Conservation (phyloP, 768 basidiomycete species). For the Favolaschia claudopus region DNA sequence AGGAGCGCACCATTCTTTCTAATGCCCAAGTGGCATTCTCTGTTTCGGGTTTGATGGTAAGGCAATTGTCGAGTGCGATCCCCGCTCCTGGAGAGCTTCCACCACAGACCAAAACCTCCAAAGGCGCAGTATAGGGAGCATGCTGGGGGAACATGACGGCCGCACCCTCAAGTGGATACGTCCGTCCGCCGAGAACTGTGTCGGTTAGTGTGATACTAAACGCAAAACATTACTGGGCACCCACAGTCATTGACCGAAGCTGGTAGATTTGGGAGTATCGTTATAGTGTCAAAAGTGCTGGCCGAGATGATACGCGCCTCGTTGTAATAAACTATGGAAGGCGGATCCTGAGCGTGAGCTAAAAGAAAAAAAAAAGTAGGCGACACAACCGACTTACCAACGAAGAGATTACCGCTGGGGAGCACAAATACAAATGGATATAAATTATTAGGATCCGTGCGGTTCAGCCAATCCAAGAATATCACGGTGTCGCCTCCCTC, state of each 20-base stretch:
- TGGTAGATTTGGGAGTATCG: conserved; percentile 73
- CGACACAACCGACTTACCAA: conserved; percentile 67
- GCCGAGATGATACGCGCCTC: conserved; percentile 81
- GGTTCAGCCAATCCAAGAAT: conserved; percentile 68
- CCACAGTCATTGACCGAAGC: conserved; percentile 73
- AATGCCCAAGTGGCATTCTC: conserved; percentile 69
- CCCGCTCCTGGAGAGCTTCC: conserved; percentile 70
- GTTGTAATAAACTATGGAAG: conserved; percentile 71
- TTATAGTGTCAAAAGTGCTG: conserved; percentile 66
- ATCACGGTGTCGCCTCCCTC: conserved; percentile 67
- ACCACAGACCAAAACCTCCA: conserved; percentile 78
- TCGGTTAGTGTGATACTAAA: neutral
- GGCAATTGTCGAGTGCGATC: conserved; percentile 70
- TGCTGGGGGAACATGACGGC: conserved; percentile 73
- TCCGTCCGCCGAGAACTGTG: conserved; percentile 71
- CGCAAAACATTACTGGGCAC: conserved; percentile 15
- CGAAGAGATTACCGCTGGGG: conserved; percentile 73
- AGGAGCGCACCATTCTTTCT: conserved; percentile 75
- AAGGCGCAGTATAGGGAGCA: conserved; percentile 76
- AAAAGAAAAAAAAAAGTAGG: neutral
- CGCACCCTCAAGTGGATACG: conserved; percentile 80
- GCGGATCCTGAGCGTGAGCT: neutral
- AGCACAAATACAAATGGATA: conserved; percentile 81
- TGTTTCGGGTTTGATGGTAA: conserved; percentile 71
- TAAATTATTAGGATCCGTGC: conserved; percentile 82